phyloP scores from a whole-genome alignment of 352 stramenopile species.

The Phytophthora boehmeriae region DNA sequence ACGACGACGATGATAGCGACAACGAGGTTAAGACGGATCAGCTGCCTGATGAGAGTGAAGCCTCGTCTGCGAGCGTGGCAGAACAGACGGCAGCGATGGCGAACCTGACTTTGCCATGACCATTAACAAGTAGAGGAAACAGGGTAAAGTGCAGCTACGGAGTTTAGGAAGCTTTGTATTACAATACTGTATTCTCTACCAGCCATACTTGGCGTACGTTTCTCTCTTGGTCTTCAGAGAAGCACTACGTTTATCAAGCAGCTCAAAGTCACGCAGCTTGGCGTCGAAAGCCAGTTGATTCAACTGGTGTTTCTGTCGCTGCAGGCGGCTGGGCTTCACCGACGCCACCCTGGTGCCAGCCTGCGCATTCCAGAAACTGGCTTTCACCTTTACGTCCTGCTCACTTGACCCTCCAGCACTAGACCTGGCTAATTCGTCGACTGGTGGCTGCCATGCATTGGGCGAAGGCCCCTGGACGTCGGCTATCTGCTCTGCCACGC shows the following conservation, averaged over 20 bases:
- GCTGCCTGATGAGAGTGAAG: conserved; percentile 11
- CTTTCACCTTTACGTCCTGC: conserved; percentile 60
- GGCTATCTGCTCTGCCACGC: conserved; percentile 61
- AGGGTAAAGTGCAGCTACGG: conserved; percentile 1
- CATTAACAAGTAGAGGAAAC: conserved; percentile 2
- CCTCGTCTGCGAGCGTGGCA: conserved; percentile 21
- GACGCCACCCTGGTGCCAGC: conserved; percentile 54
- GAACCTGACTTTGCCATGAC: conserved; percentile 31
- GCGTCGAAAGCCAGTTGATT: conserved; percentile 86
- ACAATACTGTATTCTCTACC: conserved; percentile 36
- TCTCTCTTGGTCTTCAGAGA: conserved; percentile 78
- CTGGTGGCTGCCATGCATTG: conserved; percentile 59
- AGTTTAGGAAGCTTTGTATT: conserved; percentile 19
- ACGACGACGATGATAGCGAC: conserved; percentile 23
- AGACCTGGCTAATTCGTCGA: conserved; percentile 25
- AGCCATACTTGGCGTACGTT: conserved; percentile 84
- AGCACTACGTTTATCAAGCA: conserved; percentile 67
- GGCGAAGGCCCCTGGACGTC: conserved; percentile 62
- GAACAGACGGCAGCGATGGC: conserved; percentile 34
- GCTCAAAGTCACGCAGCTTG: conserved; percentile 71
- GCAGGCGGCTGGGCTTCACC: conserved; percentile 70
- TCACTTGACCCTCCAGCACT: conserved; percentile 16
- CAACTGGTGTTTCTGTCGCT: conserved; percentile 82
- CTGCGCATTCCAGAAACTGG: conserved; percentile 78
- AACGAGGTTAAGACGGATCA: conserved; percentile 18